These are phyloP conservation scores for Orychophragmus violaceus DNA, from an alignment of 345 rosid species.

Conservation along the genomic window DNA sequence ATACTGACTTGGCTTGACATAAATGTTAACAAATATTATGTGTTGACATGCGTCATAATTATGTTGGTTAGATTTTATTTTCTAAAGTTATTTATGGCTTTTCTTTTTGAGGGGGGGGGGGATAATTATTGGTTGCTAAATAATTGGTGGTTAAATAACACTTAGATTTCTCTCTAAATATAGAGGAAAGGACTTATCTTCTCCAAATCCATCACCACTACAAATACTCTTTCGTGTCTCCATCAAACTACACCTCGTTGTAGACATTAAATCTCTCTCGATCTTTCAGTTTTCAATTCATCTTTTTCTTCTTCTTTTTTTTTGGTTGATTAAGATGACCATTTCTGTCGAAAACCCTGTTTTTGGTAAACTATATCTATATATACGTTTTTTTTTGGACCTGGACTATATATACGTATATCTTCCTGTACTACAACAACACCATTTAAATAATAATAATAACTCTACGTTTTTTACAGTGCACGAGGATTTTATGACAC, in stretches of 20 bases:
- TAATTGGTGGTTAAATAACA: constrained; percentile 37
- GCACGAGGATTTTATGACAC: constrained; percentile 14
- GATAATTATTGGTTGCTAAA: neutral
- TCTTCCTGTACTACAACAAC: no score
- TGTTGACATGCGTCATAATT: neutral
- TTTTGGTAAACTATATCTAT: constrained; percentile 28
- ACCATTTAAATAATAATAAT: no score
- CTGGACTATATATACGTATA: no score
- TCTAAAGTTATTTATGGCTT: neutral
- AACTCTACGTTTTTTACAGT: neutral
- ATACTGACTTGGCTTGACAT: neutral
- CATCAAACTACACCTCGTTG: neutral
- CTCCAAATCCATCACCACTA: constrained; percentile 15
- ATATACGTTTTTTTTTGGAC: no score
- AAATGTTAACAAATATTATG: neutral
- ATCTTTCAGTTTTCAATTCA: neutral
- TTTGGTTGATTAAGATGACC: constrained; percentile 30
- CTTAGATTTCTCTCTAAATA: constrained; percentile 37
- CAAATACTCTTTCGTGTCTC: constrained; percentile 26
- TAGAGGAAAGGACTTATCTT: constrained; percentile 34
- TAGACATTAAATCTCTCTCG: neutral
- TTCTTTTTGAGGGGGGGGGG: neutral
- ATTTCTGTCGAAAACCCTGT: constrained; percentile 42
- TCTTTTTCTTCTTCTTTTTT: neutral
- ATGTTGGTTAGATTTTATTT: neutral